Conservation (phyloP, 176 grass and related monocot species). For the Poa pratensis region DNA sequence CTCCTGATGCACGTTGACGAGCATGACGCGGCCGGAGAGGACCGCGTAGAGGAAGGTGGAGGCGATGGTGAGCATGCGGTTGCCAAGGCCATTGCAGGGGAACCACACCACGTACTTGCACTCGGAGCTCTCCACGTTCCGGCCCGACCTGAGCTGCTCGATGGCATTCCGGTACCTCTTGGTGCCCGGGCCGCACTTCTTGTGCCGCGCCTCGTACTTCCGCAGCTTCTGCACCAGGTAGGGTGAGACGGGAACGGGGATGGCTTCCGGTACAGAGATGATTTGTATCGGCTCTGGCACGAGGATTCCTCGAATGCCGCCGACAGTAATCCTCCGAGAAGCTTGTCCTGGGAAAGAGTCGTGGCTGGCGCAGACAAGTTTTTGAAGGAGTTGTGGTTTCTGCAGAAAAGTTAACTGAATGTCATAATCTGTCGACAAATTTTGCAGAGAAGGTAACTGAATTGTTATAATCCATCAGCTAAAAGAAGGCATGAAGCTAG, state of each 20-base stretch:
- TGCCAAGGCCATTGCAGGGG: slow-evolving; percentile 86
- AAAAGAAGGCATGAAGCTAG: neutral
- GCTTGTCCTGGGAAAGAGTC: slow-evolving; percentile 44
- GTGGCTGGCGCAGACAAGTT: slow-evolving; percentile 7
- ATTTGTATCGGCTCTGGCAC: slow-evolving; percentile 76
- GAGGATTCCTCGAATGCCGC: slow-evolving; percentile 54
- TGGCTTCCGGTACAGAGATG: slow-evolving; percentile 59
- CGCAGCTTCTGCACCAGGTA: slow-evolving; percentile 71
- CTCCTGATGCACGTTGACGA: slow-evolving; percentile 55
- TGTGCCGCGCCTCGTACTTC: slow-evolving; percentile 77
- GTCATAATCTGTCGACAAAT: neutral
- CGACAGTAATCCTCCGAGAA: slow-evolving; percentile 68
- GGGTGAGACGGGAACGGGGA: slow-evolving; percentile 67
- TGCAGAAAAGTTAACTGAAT: slow-evolving; percentile 3
- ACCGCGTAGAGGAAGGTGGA: slow-evolving; percentile 84
- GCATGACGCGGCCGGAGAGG: slow-evolving; percentile 75
- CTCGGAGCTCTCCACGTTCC: slow-evolving; percentile 43
- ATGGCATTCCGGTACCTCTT: slow-evolving; percentile 62
- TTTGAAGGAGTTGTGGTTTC: neutral
- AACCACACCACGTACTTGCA: slow-evolving; percentile 91
- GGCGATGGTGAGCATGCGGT: slow-evolving; percentile 80
- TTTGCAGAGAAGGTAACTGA: neutral
- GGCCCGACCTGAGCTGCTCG: slow-evolving; percentile 63
- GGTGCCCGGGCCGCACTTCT: slow-evolving; percentile 74
- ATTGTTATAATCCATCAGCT: neutral